These are phyloP conservation scores for Coemansia sp. DNA, from an alignment of 192 early-diverging fungal species.

Conservation along the genomic window DNA sequence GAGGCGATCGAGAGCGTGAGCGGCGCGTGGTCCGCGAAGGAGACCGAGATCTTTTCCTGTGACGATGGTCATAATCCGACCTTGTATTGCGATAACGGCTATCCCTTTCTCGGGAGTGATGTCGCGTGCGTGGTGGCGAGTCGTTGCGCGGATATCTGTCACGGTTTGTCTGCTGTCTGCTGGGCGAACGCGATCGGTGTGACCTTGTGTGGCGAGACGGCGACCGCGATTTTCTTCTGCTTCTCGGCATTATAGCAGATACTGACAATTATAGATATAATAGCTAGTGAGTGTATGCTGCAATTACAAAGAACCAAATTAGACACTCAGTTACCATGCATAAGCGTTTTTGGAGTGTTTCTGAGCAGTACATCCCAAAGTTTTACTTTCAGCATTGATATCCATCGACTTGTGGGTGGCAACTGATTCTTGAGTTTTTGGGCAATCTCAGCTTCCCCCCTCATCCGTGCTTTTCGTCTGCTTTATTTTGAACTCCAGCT, in stretches of 20 bases:
- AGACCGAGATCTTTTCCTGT: neutral
- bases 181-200: slow-evolving; percentile 33
- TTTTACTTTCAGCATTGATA: no score
- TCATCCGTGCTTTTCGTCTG: no score
- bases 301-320: neutral
- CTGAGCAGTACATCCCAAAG: no score
- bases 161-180: slow-evolving; percentile 16
- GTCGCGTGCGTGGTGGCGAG: slow-evolving; percentile 12
- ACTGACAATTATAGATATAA: neutral
- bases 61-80: neutral
- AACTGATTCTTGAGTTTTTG: no score
- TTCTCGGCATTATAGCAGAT: slow-evolving; percentile 21
- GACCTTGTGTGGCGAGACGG: slow-evolving; percentile 15
- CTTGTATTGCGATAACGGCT: slow-evolving; percentile 5
- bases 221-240: slow-evolving; percentile 28
- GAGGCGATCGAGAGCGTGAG: slow-evolving; percentile 22
- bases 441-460: no score
- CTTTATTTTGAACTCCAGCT: no score
- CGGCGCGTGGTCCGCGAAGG: neutral
- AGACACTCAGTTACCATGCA: neutral
- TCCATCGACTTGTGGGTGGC: no score
- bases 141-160: slow-evolving; percentile 5
- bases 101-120: slow-evolving; percentile 22
- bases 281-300: neutral
- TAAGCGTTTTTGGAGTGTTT: no score